Evolutionary conservation across 352 stramenopile genomes (phyloP).

Genomic region (Phytophthora agathidicida): DNA sequence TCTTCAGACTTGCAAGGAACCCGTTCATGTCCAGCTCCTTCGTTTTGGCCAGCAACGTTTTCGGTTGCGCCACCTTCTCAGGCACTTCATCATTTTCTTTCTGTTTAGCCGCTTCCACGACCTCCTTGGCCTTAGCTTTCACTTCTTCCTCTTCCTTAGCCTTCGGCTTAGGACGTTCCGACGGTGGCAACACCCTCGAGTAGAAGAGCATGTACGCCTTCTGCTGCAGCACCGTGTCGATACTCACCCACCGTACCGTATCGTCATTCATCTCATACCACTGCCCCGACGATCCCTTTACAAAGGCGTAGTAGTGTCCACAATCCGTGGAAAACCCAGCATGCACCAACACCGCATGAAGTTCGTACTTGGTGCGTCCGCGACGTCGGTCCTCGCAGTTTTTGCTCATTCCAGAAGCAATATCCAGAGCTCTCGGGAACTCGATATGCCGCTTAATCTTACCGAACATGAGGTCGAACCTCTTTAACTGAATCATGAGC

Average conservation of each 20-base stretch:
- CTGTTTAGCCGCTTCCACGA: slow-evolving; percentile 6
- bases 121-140: slow-evolving; percentile 34
- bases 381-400: slow-evolving; percentile 53
- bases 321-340: slow-evolving; percentile 88
- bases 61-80: slow-evolving; percentile 17
- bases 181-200: slow-evolving; percentile 63
- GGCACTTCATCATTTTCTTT: slow-evolving; percentile 21
- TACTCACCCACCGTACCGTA: slow-evolving; percentile 82
- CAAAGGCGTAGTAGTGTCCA: slow-evolving; percentile 92
- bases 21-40: slow-evolving; percentile 71
- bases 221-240: slow-evolving; percentile 88
- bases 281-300: slow-evolving; percentile 86
- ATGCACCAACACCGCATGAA: slow-evolving; percentile 88
- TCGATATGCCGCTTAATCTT: slow-evolving; percentile 91
- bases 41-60: slow-evolving; percentile 28
- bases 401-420: slow-evolving; percentile 66
- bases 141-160: slow-evolving; percentile 24
- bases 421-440: slow-evolving; percentile 74
- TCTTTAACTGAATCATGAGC: slow-evolving; percentile 91
- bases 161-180: slow-evolving; percentile 48
- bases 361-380: slow-evolving; percentile 67
- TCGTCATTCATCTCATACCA: slow-evolving; percentile 95
- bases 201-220: slow-evolving; percentile 94
- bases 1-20: slow-evolving; percentile 71
- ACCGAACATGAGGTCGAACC: slow-evolving; percentile 85